Conservation (phyloP, 2,329 filamentous ascomycete genomes). For the Neodidymelliopsis sp. region DNA sequence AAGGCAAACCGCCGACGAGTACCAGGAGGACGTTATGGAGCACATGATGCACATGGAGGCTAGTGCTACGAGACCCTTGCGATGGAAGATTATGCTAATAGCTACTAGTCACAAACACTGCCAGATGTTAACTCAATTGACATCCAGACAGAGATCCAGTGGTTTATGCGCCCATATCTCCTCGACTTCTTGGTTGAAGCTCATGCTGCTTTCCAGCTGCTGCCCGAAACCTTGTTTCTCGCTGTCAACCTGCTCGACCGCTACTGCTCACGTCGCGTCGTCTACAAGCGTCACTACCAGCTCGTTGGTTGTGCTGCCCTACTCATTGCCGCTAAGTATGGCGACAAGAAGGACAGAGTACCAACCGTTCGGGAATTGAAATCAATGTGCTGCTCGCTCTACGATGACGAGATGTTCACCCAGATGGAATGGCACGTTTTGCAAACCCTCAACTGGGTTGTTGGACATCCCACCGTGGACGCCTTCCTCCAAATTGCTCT, state of each 20-base stretch:
- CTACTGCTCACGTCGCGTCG: conserved; percentile 96
- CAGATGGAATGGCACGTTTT: conserved; percentile 99
- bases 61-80: conserved; percentile 38
- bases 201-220: conserved; percentile 89
- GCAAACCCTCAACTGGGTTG: conserved; percentile 94
- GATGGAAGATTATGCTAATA: conserved; percentile 35
- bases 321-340: conserved; percentile 97
- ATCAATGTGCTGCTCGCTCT: conserved; percentile 98
- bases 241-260: conserved; percentile 96
- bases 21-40: conserved; percentile 90
- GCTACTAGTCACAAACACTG: conserved; percentile 75
- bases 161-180: conserved; percentile 98
- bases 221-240: conserved; percentile 94
- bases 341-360: conserved; percentile 98
- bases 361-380: conserved; percentile 96
- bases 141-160: conserved; percentile 98
- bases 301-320: conserved; percentile 95
- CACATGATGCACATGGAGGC: conserved; percentile 97
- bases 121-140: conserved; percentile 98
- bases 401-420: conserved; percentile 99
- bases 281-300: conserved; percentile 99
- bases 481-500: conserved; percentile 90
- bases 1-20: conserved; percentile 83
- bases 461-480: conserved; percentile 95
- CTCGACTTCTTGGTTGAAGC: conserved; percentile 98